Percentiles rank a stretch among this genome's conserved stretches.
These are phyloP conservation scores for Cyclotella atomus DNA, from an alignment of 108 stramenopile species.

Conservation along the genomic window DNA sequence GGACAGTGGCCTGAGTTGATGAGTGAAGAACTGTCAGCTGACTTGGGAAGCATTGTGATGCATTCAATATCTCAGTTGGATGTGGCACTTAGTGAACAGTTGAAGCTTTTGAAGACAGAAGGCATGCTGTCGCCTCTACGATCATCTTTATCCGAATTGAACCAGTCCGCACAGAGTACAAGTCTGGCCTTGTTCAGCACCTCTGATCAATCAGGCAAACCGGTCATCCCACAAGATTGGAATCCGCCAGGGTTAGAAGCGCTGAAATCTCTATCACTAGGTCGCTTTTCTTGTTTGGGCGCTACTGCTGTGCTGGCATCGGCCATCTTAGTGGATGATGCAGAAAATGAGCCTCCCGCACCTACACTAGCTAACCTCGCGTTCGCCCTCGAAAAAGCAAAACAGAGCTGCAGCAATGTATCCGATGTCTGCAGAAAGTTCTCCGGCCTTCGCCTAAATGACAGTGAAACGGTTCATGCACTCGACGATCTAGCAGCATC, in stretches of 20 bases:
- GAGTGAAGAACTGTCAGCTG: conserved; percentile 65
- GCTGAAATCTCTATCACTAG: conserved; percentile 63
- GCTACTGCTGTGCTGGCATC: conserved; percentile 74
- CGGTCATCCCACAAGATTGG: conserved; percentile 74
- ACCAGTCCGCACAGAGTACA: conserved; percentile 59
- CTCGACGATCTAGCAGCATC: conserved; percentile 19
- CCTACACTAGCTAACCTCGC: conserved; percentile 32
- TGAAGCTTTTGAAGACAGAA: conserved; percentile 79
- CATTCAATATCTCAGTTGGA: conserved; percentile 75
- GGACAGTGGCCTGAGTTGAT: conserved; percentile 88
- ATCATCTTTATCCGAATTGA: conserved; percentile 73
- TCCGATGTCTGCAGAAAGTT: conserved; percentile 42
- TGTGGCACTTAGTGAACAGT: conserved; percentile 62
- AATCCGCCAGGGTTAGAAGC: conserved; percentile 75
- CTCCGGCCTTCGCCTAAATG: conserved; percentile 23
- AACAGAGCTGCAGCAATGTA: conserved; percentile 30
- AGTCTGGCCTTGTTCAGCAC: conserved; percentile 65
- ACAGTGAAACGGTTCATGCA: conserved; percentile 24
- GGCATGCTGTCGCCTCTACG: conserved; percentile 78
- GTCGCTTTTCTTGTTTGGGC: conserved; percentile 75
- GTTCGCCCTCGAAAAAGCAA: conserved; percentile 26
- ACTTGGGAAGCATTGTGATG: conserved; percentile 70
- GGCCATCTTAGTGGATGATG: conserved; percentile 54
- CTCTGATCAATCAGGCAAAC: conserved; percentile 62
- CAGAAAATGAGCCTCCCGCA: conserved; percentile 43